A percentile compares a stretch with the other conserved stretches of the same genome.
Evolutionary conservation across 176 grass and related monocot genomes (phyloP).

Genomic region (Lolium rigidum): DNA sequence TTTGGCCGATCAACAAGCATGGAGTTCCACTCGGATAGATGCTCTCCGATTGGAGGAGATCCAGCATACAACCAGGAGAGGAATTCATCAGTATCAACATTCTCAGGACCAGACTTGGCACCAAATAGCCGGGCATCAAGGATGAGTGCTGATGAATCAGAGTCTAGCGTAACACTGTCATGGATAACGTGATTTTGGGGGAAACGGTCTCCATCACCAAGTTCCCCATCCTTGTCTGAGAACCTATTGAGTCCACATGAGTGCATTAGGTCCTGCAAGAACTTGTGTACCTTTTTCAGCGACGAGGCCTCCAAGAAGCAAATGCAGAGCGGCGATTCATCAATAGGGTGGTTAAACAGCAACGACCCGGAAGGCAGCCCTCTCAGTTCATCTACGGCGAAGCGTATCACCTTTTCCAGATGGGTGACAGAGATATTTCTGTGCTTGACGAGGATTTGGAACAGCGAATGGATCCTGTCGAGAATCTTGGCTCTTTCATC

Average conservation of each 20-base stretch:
- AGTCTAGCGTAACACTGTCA: conserved; percentile 63
- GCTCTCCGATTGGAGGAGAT: conserved; percentile 67
- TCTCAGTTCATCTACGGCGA: conserved; percentile 76
- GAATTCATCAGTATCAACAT: conserved; percentile 64
- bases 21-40: conserved; percentile 60
- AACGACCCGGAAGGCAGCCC: conserved; percentile 55
- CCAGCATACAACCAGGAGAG: conserved; percentile 85
- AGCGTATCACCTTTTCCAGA: conserved; percentile 74
- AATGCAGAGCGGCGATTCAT: conserved; percentile 79
- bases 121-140: conserved; percentile 53
- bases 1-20: conserved; percentile 59
- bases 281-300: conserved; percentile 67
- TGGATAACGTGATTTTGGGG: conserved; percentile 25
- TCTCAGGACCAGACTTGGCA: conserved; percentile 42
- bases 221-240: conserved; percentile 65
- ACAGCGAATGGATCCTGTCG: conserved; percentile 66
- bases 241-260: conserved; percentile 64
- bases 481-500: conserved; percentile 68
- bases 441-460: conserved; percentile 73
- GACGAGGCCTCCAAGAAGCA: conserved; percentile 73
- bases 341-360: conserved; percentile 61
- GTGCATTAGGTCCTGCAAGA: conserved; percentile 80
- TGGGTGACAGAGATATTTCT: conserved; percentile 72
- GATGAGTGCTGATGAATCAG: conserved; percentile 57
- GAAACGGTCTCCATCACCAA: conserved; percentile 47